These are phyloP conservation scores for Gleditsia sinensis DNA, from an alignment of 306 rosid genomes.

Conservation along the genomic window DNA sequence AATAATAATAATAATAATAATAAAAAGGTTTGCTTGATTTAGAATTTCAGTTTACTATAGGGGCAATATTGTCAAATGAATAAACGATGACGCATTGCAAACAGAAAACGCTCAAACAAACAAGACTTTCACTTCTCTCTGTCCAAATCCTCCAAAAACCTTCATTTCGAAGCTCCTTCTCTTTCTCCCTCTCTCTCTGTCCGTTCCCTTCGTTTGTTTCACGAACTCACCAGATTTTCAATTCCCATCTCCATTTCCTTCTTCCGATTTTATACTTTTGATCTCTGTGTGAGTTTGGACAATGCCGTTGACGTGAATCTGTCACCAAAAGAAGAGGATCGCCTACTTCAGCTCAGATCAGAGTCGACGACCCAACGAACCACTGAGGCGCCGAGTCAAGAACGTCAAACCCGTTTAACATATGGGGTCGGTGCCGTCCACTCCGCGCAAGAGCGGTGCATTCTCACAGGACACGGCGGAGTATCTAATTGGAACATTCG, in stretches of 20 bases:
- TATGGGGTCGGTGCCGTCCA: conserved; percentile 94
- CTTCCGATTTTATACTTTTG: conserved; percentile 45
- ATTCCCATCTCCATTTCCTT: conserved; percentile 30
- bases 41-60: neutral
- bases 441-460: conserved; percentile 66
- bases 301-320: conserved; percentile 54
- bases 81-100: neutral
- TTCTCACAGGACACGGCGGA: conserved; percentile 83
- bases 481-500: conserved; percentile 84
- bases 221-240: conserved; percentile 29
- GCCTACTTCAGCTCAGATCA: conserved; percentile 33
- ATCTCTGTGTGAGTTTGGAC: conserved; percentile 31
- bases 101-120: conserved; percentile 33
- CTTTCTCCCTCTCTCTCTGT: conserved; percentile 25
- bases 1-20: neutral
- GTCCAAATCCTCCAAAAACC: conserved; percentile 43
- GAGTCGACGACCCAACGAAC: conserved; percentile 27
- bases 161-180: conserved; percentile 52
- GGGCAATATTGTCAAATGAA: neutral
- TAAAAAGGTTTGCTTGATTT: neutral
- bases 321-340: conserved; percentile 33
- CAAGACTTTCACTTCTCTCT: conserved; percentile 28
- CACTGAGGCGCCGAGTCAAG: conserved; percentile 9
- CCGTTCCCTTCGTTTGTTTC: conserved; percentile 29
- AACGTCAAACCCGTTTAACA: neutral